Evolutionary conservation across 805 yeast genomes (phyloP), one percentile per base, ranked within the genome.

Genomic region (Metschnikowia reukaufii): DNA sequence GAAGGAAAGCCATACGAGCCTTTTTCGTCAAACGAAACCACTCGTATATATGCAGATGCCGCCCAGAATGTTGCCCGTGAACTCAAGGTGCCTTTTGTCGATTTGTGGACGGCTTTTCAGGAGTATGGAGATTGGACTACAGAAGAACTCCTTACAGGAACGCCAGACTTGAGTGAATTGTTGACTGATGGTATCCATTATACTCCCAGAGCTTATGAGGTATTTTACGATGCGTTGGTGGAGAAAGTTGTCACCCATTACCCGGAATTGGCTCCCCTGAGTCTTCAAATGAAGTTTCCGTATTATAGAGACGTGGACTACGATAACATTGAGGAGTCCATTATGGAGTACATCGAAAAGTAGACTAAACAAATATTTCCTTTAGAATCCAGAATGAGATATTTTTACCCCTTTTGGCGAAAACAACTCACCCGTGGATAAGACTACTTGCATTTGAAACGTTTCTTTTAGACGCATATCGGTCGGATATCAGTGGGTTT

Each of bases 131-230:
- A 63, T 3, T 61, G 66, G 42, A 65, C 71, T 2, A 63, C 65
- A 3, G 73, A 73, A 6, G 68, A 71, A 1, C 55, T 79, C 6
- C 57, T 80, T 16, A 39, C 25, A 4, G 52, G 51, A 17, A 23
- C 44, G 4, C 51, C 45, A 0, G 55, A 48, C 32, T 50, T 62
- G 46, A 34, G 48, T 1, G 56, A 54, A 10, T 46, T 66, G 35
- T 54, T 73, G 13, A 30, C 39, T 12, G 82, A 78, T 54, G 90
- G 90, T 4, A 60, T 86, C 36, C 91, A 86, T 62, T 85, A 69
- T 60, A 68, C 77, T 2, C 79, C 80, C 0, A 59, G 64, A 25
- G 84, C 81, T 0, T 85, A 84, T 63, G 61, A 66, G 45, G 40
- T 83, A 7, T 63, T 77, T 50, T 82, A 62, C 50, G 63, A 74